Base-by-base conservation (phyloP, 2,329 filamentous ascomycete species). In the Colletotrichum gloeosporioides region DNA sequence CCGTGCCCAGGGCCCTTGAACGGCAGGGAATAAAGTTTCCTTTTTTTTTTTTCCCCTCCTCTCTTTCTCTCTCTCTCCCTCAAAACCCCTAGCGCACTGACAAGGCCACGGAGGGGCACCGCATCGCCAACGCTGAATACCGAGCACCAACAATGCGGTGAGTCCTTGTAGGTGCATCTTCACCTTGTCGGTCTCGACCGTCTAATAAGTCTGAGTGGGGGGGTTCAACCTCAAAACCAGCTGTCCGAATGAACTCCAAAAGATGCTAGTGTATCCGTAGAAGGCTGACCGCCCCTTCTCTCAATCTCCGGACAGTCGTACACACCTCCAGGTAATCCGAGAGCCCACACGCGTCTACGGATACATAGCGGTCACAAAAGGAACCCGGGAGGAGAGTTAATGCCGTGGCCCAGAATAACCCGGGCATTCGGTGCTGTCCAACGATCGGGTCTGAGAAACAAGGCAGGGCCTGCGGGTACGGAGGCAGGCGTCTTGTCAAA, bases 61-160 rank as follows among this genome's bases (percentile, higher is more conserved):
- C 22, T 22, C 22, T 22, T 2, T 22, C 22, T 22, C 22, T 22
- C 22, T 22, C 22, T 22, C 22, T 22, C 22, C 22, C 36, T 6
- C 39, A 44, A 49, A 32, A 44, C 18, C 59, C 59, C 55, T 44
- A 74, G 59, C 59, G 59, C 59, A 16, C 34, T 32, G 59, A 31
- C 72, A 65, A 25, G 49, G 22, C 61, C 22, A 39, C 22, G 9
- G 72, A 66, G 61, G 49, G 49, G 49, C 61, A 66, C 53, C 29
- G 34, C 68, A 75, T 62, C 68, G 29, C 68, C 53, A 44, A n/a
- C 44, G 29, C n/a, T 67, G 27, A 6, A 32, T 9, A 55, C 32
- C 34, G 27, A 71, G 68, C 61, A 66, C 68, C 72, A 66, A 67
- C 68, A 62, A 71, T 75, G 72, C 72, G 72, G 72, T 75, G 72